Evolutionary conservation across 1,284 basidiomycete genomes (phyloP), one percentile per base, ranked within the genome.

Genomic region (Fomes fomentarius): DNA sequence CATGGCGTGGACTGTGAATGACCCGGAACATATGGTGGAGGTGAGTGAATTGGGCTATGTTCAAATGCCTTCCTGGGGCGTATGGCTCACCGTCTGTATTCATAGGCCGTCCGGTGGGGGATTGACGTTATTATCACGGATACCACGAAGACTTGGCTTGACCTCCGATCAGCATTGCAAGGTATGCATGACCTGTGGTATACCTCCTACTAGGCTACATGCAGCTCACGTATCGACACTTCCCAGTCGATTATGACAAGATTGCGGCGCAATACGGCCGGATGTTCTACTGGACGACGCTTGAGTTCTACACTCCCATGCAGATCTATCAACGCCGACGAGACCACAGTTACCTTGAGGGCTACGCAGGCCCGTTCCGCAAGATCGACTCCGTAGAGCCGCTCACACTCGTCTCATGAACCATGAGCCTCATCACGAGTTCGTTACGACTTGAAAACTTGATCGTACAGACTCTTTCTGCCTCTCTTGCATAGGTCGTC

Each of bases 1-100:
- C 45, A 89, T 96, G 83, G 93, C 96, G 8, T 99, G 97, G 97
- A 99, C 96, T 0, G 96, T 98, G 28, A 99, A 98, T 69, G 82
- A 89, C 47, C 84, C 87, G 11, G 85, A 87, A 58, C 89, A 96
- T 69, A 98, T 99, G 96, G 91, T 96, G 77, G 93, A 98, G 82
- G 89, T 85, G 17, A 47, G 81, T 73, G 40, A 30, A 25, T 15
- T 7, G n/a, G 26, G 15, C 24, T 33, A n/a, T n/a, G n/a, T n/a
- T n/a, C n/a, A n/a, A n/a, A n/a, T n/a, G n/a, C n/a, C n/a, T n/a
- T n/a, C n/a, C n/a, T n/a, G n/a, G n/a, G n/a, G n/a, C n/a, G n/a
- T n/a, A n/a, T n/a, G n/a, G n/a, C n/a, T n/a, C n/a, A n/a, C n/a
- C n/a, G n/a, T n/a, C n/a, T n/a, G n/a, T n/a, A n/a, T n/a, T 35